Evolutionary conservation across 192 early-diverging fungal species (phyloP).

Genomic region (Obelidium mucronatum): DNA sequence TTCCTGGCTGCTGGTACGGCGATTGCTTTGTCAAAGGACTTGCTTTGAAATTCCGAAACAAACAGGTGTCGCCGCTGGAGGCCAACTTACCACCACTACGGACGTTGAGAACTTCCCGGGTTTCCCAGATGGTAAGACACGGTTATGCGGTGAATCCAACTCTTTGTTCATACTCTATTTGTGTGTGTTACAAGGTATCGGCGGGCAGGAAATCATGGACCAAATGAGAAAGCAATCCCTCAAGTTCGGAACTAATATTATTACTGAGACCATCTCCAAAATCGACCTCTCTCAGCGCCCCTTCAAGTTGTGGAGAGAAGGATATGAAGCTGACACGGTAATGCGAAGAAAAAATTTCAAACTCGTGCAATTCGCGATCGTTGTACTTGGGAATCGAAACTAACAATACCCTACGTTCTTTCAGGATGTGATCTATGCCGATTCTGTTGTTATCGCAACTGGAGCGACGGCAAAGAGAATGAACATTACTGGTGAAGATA

Average conservation of each 20-base stretch:
- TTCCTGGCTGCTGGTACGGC: conserved; percentile 41
- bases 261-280: conserved; percentile 93
- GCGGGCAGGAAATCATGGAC: conserved; percentile 91
- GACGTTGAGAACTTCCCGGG: conserved; percentile 88
- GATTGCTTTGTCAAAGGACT: not conserved
- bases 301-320: conserved; percentile 95
- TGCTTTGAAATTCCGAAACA: not conserved
- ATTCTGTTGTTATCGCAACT: conserved; percentile 93
- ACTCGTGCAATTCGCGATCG: not conserved
- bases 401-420: not conserved
- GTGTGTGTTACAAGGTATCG: conserved; percentile 60
- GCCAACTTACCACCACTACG: conserved; percentile 93
- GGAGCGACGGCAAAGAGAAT: conserved; percentile 96
- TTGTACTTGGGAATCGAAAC: not conserved
- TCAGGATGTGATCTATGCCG: conserved; percentile 75
- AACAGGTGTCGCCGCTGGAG: conserved; percentile 75
- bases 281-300: conserved; percentile 84
- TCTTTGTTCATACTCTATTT: not conserved
- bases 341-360: too few relatives aligned
- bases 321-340: conserved; percentile 63
- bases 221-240: conserved; percentile 80
- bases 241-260: conserved; percentile 86
- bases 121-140: conserved; percentile 70
- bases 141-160: not conserved
- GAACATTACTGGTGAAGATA: conserved; percentile 87